Base-by-base conservation (phyloP, 2,329 filamentous ascomycete genomes). In the Onygenales sp. region DNA sequence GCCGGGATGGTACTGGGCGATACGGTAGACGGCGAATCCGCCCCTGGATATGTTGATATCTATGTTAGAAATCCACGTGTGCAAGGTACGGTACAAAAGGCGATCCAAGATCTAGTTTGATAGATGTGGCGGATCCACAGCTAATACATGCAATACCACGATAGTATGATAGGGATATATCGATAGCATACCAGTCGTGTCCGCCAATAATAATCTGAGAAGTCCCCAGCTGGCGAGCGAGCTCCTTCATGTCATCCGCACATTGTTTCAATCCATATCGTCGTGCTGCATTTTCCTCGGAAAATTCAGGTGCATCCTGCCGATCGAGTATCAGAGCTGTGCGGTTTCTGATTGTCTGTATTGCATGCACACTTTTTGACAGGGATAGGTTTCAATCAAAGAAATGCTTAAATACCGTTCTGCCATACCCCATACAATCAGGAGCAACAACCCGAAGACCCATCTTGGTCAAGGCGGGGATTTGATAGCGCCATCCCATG, bases 401-500 rank as follows among this genome's bases (percentile, higher is more conserved):
- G 52, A 31, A 31, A 45, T 36, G 17, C 31, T 40, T 34, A 51
- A 65, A 56, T 67, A 80, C 85, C 31, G 88, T 93, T 54, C 82
- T 79, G 31, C 87, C 88, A 67, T 93, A 97, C 57, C 92, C 92
- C 61, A 95, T 79, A 77, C 90, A 85, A 70, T 96, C 89, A 0
- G 89, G 87, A 9, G 83, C 88, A 27, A 97, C 82, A 52, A 95
- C 88, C 53, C 86, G 82, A 59, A 92, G 80, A 21, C 85, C 86
- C 53, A 88, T 75, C 5, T 83, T 77, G 36, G 86, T 70, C 21
- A 97, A 78, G 61, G 82, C 71, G 0, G 91, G 90, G 55, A 96
- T 86, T 70, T 96, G 91, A 70, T 88, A 85, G 57, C 91, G 85
- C 92, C 92, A 97, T 65, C 86, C 89, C 64, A 90, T 83, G 7